Base-by-base conservation (phyloP, 306 rosid species). In the Gillenia trifoliata region DNA sequence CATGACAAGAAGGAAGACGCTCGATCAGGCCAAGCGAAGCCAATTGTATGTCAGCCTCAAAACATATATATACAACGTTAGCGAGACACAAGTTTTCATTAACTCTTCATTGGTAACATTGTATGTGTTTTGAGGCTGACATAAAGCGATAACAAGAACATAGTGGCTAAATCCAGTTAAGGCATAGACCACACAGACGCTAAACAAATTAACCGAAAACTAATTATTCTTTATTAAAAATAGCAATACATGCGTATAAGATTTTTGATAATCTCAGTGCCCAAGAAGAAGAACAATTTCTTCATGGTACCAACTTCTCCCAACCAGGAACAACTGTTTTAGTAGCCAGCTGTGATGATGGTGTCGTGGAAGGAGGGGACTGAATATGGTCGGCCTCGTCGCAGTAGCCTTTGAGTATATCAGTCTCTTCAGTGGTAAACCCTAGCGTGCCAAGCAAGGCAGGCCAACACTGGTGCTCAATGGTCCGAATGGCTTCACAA, bases 401-500 rank as follows among this genome's bases (percentile, higher is more conserved):
- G 60, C 95, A 91, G 34, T 84, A 91, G 6, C 86, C 87, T 56
- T 78, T 81, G 4, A 91, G 83, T 3, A 86, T 13, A 68, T 88
- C 82, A 40, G 83, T 86, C 78, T 89, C 97, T 77, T 84, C 73
- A 1, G 28, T 57, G 7, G 93, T 91, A 60, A 86, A 83, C 11
- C 97, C 97, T 11, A 91, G 77, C 5, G 93, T 74, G 6, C 74
- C 34, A 38, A 89, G 70, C 73, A 91, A 63, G 33, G 85, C 71
- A 3, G 97, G 95, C 97, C 97, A 88, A 60, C 97, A 91, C 15
- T 88, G 85, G 22, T 71, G 91, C 4, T 75, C 83, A 61, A 91
- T 84, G 20, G 79, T 78, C 62, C 72, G 31, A 31, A 87, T 82
- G 63, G 92, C 89, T 15, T 73, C 68, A 65, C 93, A 91, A 31